These are phyloP conservation scores for Paulownia fortunei DNA, from an alignment of 257 asterid species.

Conservation along the genomic window DNA sequence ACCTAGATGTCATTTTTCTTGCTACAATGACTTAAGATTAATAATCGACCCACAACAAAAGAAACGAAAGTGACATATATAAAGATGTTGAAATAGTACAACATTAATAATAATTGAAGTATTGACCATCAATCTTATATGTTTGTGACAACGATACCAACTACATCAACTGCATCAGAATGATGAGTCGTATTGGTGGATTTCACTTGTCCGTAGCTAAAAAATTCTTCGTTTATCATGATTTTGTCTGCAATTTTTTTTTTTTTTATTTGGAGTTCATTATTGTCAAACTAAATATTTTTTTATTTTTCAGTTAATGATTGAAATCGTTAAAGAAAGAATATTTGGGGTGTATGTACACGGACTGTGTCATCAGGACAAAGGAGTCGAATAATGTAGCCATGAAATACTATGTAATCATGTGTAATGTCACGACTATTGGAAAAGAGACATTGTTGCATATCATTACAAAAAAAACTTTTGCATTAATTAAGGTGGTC, in stretches of 20 bases:
- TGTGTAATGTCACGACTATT: slow-evolving; percentile 26
- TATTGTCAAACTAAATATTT: not conserved
- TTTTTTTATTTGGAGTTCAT: no score
- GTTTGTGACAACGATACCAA: slow-evolving; percentile 37
- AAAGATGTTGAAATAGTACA: slow-evolving; percentile 35
- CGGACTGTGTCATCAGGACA: not conserved
- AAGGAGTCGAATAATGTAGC: slow-evolving; percentile 37
- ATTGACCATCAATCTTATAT: slow-evolving; percentile 30
- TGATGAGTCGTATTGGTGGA: slow-evolving; percentile 39
- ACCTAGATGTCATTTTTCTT: slow-evolving; percentile 30
- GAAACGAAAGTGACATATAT: slow-evolving; percentile 42
- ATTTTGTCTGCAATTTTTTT: slow-evolving; percentile 27
- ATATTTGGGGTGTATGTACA: not conserved
- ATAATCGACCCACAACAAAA: slow-evolving; percentile 30
- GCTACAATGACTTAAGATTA: slow-evolving; percentile 24
- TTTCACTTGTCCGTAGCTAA: slow-evolving; percentile 39
- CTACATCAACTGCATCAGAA: slow-evolving; percentile 6
- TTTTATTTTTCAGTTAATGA: not conserved
- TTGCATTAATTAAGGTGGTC: slow-evolving; percentile 10
- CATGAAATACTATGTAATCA: slow-evolving; percentile 25
- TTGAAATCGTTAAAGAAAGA: not conserved
- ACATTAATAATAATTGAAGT: slow-evolving; percentile 33
- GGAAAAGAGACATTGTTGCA: not conserved
- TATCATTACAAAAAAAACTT: not conserved
- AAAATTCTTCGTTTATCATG: slow-evolving; percentile 15